Evolutionary conservation across 371 early-diverging fungal species (phyloP), one percentile per base, ranked within the genome.

Genomic region (Homolaphlyctis polyrhiza): DNA sequence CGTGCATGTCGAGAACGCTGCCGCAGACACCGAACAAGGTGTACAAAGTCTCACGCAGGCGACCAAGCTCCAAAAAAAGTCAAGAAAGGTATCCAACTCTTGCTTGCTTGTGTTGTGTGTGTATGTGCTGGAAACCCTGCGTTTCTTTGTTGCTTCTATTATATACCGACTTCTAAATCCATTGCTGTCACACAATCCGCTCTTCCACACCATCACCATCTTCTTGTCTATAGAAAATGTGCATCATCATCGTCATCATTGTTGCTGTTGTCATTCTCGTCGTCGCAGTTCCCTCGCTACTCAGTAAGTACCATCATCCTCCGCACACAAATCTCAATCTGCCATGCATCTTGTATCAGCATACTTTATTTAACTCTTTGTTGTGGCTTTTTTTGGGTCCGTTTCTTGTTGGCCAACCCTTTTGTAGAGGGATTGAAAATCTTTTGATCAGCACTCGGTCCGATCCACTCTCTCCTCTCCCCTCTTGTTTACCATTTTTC

Each of bases 1-100:
- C 66, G 66, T 71, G 8, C 75, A 89, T 68, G 86, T 87, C 0
- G 74, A 82, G 21, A 77, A 82, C 54, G 82, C 90, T 4, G 84
- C 80, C 16, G 72, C 74, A 23, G 83, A 92, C 55, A 71, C 91
- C 28, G 90, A 90, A 59, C 72, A 81, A 54, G 93, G 93, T 49
- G 86, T 83, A 32, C 76, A 85, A 45, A 86, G 88, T 45, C 75
- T 93, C 36, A 72, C 80, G n/a, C 75, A 73, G 52, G 93, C 93
- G 4, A 85, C 86, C 62, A 74, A 79, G 54, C 78, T 81, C 57
- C 93, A 93, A 51, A 84, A 79, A 52, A 81, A 86, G 29, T 84
- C 91, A 29, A 74, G 94, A 63, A 89, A 85, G 68, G 89, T 89
- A 76, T 69, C 76, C 35, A 32, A 28, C 6, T 8, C 16, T 57